Base-by-base conservation (phyloP, 2,329 filamentous ascomycete genomes). In the Verruconis gallopava region DNA sequence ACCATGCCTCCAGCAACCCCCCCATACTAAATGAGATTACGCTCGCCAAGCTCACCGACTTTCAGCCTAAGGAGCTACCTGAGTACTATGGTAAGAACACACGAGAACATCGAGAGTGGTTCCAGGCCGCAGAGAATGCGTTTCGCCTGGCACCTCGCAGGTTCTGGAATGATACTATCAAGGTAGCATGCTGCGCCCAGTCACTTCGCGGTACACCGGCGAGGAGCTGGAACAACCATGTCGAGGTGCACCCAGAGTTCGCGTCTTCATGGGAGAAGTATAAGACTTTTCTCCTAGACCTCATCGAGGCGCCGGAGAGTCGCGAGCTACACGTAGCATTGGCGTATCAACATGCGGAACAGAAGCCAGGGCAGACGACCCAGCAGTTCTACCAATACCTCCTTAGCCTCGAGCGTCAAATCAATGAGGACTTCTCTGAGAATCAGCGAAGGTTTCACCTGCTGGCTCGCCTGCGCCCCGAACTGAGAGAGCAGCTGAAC, bases 321-420 rank as follows among this genome's bases (percentile, higher is more conserved):
- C 13, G 13, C 5, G n/a, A 41, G 38, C 38, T 41, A 19, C 20
- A 5, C 18, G 21, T 20, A 13, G 30, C 25, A 3, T 33, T 33
- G 25, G 9, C 20, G 11, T 34, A 33, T 20, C 13, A 41, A 30
- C 22, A 41, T 19, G 38, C n/a, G 13, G 34, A 19, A 22, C 28
- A 41, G 14, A 5, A 28, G 14, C 30, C 28, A 20, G 18, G 9
- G 11, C 18, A 41, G 5, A 32, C 22, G n/a, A n/a, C 20, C 17
- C 20, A 19, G 18, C 15, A 41, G 18, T 41, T 41, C 28, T 33
- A 41, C n/a, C 19, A 32, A 12, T 41, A 41, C 13, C 30, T 41
- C 12, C 6, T 33, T 22, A 22, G 18, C 12, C 25, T 41, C 9
- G 22, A 41, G 18, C 20, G 13, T 17, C 21, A 41, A 21, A 5